phyloP scores from a whole-genome alignment of 148 eudicot species.

The Euryodendron excelsum region DNA sequence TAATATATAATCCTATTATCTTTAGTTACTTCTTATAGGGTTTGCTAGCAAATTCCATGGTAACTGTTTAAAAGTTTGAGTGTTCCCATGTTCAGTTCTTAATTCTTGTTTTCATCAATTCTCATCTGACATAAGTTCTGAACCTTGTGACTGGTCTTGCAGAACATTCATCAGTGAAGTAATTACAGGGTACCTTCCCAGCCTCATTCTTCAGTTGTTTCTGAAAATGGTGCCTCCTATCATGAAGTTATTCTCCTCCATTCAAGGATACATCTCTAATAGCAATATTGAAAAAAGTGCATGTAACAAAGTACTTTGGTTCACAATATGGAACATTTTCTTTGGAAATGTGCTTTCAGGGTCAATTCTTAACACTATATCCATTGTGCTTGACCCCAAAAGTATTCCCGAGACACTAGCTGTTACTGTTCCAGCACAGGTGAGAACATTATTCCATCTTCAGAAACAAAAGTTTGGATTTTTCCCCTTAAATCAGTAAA shows the following conservation, averaged over 20 bases:
- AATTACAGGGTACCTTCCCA: slow-evolving; percentile 86
- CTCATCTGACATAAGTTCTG: not conserved
- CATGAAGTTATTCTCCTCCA: slow-evolving; percentile 65
- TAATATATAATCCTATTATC: not conserved
- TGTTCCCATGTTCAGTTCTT: not conserved
- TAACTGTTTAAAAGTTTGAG: not conserved
- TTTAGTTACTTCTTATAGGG: not conserved
- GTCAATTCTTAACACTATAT: slow-evolving; percentile 50
- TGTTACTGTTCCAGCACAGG: slow-evolving; percentile 76
- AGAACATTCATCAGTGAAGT: slow-evolving; percentile 51
- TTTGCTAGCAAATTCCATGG: not conserved
- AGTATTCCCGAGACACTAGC: slow-evolving; percentile 58
- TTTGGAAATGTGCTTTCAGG: slow-evolving; percentile 81
- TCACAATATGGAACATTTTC: slow-evolving; percentile 71
- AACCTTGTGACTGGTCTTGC: slow-evolving; percentile 26
- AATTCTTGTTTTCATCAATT: not conserved
- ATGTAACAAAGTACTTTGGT: slow-evolving; percentile 70
- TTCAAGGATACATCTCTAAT: slow-evolving; percentile 66
- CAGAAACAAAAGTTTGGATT: not conserved
- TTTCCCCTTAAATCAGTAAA: no score
- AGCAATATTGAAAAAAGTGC: slow-evolving; percentile 77
- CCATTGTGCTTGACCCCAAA: slow-evolving; percentile 53
- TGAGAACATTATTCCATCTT: slow-evolving; percentile 18
- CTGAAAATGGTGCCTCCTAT: slow-evolving; percentile 65
- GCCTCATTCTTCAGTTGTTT: slow-evolving; percentile 61